Percentiles rank a stretch among this genome's conserved stretches.
Evolutionary conservation across 2,329 filamentous ascomycete species (phyloP).

Genomic region (Colletotrichum sp.): DNA sequence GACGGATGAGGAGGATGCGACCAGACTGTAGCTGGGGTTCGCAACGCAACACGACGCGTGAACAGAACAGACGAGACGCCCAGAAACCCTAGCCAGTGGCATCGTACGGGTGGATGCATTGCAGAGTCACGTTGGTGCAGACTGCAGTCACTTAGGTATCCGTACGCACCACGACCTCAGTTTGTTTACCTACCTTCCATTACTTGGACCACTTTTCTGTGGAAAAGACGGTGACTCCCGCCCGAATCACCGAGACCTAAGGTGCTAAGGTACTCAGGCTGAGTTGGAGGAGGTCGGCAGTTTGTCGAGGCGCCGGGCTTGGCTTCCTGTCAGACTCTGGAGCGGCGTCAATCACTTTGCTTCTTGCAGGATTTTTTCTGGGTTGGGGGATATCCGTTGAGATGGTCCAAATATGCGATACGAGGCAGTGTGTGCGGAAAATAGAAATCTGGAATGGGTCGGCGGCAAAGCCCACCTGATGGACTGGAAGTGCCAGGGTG

Average conservation of each 20-base stretch:
- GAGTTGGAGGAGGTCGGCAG: not conserved
- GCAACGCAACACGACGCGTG: not conserved
- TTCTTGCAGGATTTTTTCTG: not conserved
- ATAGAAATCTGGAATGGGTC: not conserved
- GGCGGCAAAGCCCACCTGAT: not conserved
- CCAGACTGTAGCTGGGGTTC: not conserved
- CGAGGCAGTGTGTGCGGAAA: constrained; percentile 5
- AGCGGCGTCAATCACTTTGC: not conserved
- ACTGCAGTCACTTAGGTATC: not conserved
- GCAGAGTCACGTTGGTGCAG: not conserved
- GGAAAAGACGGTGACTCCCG: not conserved
- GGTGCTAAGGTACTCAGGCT: not conserved
- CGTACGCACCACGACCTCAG: not conserved
- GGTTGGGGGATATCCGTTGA: not conserved
- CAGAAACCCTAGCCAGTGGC: not conserved
- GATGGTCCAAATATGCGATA: not conserved
- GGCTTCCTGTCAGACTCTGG: not conserved
- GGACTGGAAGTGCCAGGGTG: not conserved
- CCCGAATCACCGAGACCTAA: not conserved
- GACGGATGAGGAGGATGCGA: not conserved
- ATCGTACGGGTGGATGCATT: not conserved
- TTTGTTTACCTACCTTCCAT: not conserved
- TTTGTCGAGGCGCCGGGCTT: not conserved
- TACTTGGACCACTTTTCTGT: not conserved
- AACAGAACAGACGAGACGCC: not conserved